Percentiles rank a stretch among this genome's conserved stretches.
phyloP scores from a whole-genome alignment of 345 rosid species.

The Citrus inodora region DNA sequence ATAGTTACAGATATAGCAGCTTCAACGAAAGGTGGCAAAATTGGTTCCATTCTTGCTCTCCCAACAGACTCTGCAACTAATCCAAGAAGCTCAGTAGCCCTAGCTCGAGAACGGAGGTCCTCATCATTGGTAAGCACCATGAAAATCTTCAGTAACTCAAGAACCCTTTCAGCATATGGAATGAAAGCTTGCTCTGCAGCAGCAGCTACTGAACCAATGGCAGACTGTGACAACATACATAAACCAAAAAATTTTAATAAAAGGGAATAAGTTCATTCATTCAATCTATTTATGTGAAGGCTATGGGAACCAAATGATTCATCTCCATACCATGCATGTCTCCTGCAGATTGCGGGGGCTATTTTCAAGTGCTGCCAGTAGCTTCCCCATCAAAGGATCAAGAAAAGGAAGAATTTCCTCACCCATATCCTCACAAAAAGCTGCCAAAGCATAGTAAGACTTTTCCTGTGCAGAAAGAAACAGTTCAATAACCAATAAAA shows the following conservation, averaged over 20 bases:
- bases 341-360: constrained; percentile 94
- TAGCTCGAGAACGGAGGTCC: constrained; percentile 91
- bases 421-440: constrained; percentile 99
- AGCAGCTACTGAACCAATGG: constrained; percentile 95
- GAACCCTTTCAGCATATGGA: constrained; percentile 92
- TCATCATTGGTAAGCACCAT: constrained; percentile 90
- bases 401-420: constrained; percentile 89
- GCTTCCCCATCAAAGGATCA: constrained; percentile 88
- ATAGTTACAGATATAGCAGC: constrained; percentile 86
- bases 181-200: constrained; percentile 97
- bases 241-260: not conserved
- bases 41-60: constrained; percentile 74
- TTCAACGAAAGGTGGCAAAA: constrained; percentile 84
- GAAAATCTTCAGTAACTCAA: constrained; percentile 85
- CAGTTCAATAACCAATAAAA: not conserved
- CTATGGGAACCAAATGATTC: not conserved
- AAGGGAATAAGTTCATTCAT: not conserved
- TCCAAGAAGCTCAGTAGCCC: constrained; percentile 99
- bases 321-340: constrained; percentile 86
- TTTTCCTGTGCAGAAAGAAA: constrained; percentile 61
- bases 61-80: constrained; percentile 99
- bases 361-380: constrained; percentile 73
- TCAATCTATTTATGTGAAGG: not conserved
- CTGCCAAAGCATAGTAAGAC: constrained; percentile 97
- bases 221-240: constrained; percentile 62